Conservation (phyloP, 2,329 filamentous ascomycete genomes). For the Tetracladium maxilliforme region DNA sequence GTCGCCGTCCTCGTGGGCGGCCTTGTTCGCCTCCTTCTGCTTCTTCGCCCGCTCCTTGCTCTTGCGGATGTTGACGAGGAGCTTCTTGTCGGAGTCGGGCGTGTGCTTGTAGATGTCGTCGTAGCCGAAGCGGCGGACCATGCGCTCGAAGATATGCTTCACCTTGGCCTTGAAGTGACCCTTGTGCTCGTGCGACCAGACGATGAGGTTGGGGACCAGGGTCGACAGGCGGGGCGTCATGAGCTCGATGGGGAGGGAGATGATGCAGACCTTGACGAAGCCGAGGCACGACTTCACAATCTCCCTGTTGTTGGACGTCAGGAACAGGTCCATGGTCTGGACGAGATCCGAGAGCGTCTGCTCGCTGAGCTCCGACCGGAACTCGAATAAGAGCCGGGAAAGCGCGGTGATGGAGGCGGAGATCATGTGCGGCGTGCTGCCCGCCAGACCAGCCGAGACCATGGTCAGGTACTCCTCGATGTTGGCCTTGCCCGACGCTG, state of each 20-base stretch:
- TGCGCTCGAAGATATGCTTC: conserved; percentile 91
- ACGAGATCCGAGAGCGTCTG: conserved; percentile 72
- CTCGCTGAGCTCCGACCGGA: conserved; percentile 53
- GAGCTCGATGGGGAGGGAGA: conserved; percentile 66
- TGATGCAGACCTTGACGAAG: conserved; percentile 91
- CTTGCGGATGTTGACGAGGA: conserved; percentile 91
- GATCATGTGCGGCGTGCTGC: conserved; percentile 91
- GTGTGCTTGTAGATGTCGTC: conserved; percentile 67
- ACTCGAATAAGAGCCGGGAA: conserved; percentile 86
- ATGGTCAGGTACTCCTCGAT: conserved; percentile 97
- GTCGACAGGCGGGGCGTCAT: conserved; percentile 64
- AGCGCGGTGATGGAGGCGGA: conserved; percentile 93
- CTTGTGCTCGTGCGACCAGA: conserved; percentile 97
- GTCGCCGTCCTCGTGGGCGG: conserved; percentile 39
- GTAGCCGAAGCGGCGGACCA: conserved; percentile 82
- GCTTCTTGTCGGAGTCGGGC: conserved; percentile 75
- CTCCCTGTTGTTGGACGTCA: conserved; percentile 92
- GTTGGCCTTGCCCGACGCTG: conserved; percentile 61
- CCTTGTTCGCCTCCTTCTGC: conserved; percentile 60
- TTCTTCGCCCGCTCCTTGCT: conserved; percentile 81
- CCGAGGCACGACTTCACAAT: conserved; percentile 90
- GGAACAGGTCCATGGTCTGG: conserved; percentile 88
- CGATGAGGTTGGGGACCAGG: conserved; percentile 78
- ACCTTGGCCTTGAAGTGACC: conserved; percentile 94
- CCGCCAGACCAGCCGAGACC: conserved; percentile 89